Percentiles rank a stretch among this genome's conserved stretches.
Evolutionary conservation across 331 rosid species (phyloP).

Genomic region (Arachis monticola): DNA sequence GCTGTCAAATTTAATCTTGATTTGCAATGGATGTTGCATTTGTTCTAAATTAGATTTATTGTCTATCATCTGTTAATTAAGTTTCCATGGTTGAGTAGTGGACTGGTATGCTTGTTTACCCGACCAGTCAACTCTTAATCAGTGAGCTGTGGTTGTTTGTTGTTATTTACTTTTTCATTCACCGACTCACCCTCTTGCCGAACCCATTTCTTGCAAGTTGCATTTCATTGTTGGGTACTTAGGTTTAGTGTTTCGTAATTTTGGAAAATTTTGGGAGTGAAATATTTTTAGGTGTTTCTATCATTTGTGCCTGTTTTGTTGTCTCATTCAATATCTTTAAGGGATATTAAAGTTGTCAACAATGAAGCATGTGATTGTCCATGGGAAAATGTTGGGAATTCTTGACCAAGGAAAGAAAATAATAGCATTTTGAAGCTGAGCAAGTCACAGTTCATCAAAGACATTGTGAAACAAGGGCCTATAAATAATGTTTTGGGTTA

Average conservation of each 20-base stretch:
- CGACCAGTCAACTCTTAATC: not conserved
- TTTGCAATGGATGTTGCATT: not conserved
- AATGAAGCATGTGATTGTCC: not conserved
- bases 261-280: not conserved
- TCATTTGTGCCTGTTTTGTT: not conserved
- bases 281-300: not conserved
- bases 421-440: not conserved
- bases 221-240: not conserved
- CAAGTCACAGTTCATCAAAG: not conserved
- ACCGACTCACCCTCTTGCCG: not conserved
- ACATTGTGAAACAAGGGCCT: not conserved
- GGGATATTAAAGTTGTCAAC: not conserved
- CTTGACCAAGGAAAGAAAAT: not conserved
- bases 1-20: not conserved
- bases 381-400: slow-evolving; percentile 14
- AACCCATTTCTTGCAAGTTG: not conserved
- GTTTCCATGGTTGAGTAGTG: not conserved
- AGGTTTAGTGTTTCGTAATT: not conserved
- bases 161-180: not conserved
- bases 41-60: not conserved
- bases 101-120: not conserved
- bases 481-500: too few species aligned
- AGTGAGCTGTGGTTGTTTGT: not conserved
- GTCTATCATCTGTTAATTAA: not conserved
- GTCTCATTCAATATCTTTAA: not conserved